Evolutionary conservation across 495 filamentous ascomycete species (phyloP), one percentile per base, ranked within the genome.

Genomic region (Poronia punctata): DNA sequence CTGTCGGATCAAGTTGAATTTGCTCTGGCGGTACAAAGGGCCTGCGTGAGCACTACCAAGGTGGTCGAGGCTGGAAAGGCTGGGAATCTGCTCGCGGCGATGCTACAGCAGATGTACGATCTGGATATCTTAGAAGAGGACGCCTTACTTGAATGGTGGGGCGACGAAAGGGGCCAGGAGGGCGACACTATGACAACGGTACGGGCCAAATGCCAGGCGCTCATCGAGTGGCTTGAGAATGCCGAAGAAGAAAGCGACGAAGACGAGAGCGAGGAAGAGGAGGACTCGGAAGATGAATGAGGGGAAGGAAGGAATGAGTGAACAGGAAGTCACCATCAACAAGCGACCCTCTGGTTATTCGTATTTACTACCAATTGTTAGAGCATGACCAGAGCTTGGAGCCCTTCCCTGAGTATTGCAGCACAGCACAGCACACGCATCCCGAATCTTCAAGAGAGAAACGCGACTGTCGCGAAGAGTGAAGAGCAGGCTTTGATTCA

Each of bases 81-180:
- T 3, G 83, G 82, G 15, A 76, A 70, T 8, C 68, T 95, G 3
- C 67, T 97, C 3, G 68, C 90, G 5, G 83, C 80, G 29, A 67
- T 84, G 44, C 70, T 82, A 21, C 88, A 90, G 66, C 79, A 84
- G 57, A 66, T 95, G 39, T 93, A 94, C 57, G 79, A 83, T 40
- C 59, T 83, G 38, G 92, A 97, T 46, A 70, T 96, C 5, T 59
- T 96, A 1, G 88, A 95, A 57, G 86, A 94, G 57, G 90, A 95
- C 26, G 88, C 82, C 0, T 82, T 92, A 30, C 66, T 88, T 54
- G 74, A 76, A 43, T 98, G 92, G 92, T 97, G 89, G 90, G 72
- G 67, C 14, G 78, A 92, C 60, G 68, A 69, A 45, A 72, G 76
- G 50, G 77, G 78, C 6, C 74, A 65, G 20, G 73, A 68, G 39